Percentiles rank a stretch among this genome's conserved stretches.
These are phyloP conservation scores for Microstegium vimineum DNA, from an alignment of 176 grass and related monocot species.

Conservation along the genomic window DNA sequence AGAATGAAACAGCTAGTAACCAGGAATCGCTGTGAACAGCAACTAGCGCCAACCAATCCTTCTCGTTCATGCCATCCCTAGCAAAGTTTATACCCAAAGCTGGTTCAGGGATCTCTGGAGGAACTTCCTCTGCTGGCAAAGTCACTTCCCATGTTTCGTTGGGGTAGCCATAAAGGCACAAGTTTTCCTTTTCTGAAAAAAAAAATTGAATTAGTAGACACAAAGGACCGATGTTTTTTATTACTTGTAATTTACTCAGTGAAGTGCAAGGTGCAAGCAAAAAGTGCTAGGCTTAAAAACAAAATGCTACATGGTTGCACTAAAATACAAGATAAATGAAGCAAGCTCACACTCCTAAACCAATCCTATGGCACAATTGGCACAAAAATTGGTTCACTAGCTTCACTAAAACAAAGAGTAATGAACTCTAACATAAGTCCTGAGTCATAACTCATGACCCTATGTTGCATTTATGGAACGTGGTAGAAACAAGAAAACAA, in stretches of 20 bases:
- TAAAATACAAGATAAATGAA: slow-evolving; percentile 22
- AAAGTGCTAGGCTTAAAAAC: not conserved
- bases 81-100: slow-evolving; percentile 95
- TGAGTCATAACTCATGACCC: not conserved
- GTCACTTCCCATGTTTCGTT: slow-evolving; percentile 96
- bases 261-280: not conserved
- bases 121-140: slow-evolving; percentile 94
- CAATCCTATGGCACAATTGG: not conserved
- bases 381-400: not conserved
- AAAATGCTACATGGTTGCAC: not conserved
- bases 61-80: slow-evolving; percentile 92
- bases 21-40: slow-evolving; percentile 93
- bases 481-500: not conserved
- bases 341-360: not conserved
- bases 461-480: slow-evolving; percentile 24
- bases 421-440: not conserved
- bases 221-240: not conserved
- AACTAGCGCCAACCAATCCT: slow-evolving; percentile 91
- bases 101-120: slow-evolving; percentile 93
- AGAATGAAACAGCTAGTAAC: slow-evolving; percentile 90
- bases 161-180: slow-evolving; percentile 94
- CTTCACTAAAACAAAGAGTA: slow-evolving; percentile 1
- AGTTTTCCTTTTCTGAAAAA: slow-evolving; percentile 80
- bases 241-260: not conserved
- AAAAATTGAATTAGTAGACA: slow-evolving; percentile 21